Evolutionary conservation across 108 stramenopile species (phyloP).

Genomic region (Nitzschia sp.): DNA sequence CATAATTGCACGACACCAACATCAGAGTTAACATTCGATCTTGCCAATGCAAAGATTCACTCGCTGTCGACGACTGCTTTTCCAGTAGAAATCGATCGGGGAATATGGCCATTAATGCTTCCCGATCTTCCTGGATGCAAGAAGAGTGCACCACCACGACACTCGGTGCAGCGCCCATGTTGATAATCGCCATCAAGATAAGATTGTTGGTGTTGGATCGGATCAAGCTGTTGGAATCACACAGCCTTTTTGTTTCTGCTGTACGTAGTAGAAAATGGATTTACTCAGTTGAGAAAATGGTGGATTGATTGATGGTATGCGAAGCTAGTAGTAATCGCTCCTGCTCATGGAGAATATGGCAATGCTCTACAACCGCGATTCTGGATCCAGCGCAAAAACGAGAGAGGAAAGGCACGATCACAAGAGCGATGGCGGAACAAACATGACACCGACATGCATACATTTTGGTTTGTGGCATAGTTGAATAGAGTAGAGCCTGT

Average conservation of each 20-base stretch:
- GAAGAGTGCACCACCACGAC: slow-evolving; percentile 2
- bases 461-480: too few species aligned
- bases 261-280: not conserved
- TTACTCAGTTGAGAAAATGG: not conserved
- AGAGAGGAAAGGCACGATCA: too few species aligned
- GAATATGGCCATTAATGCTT: slow-evolving; percentile 8
- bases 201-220: not conserved
- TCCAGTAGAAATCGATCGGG: slow-evolving; percentile 1
- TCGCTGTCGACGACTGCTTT: not conserved
- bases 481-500: too few species aligned
- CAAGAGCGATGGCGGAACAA: too few species aligned
- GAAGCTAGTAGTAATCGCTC: not conserved
- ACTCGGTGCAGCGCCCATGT: slow-evolving; percentile 3
- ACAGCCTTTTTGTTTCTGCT: not conserved
- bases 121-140: slow-evolving; percentile 1
- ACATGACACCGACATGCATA: not conserved
- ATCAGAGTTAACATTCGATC: not conserved
- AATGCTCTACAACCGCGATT: not conserved
- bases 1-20: not conserved
- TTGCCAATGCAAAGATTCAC: not conserved
- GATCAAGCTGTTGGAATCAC: not conserved
- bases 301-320: too few species aligned
- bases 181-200: not conserved
- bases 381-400: too few species aligned
- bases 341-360: not conserved